Conservation (phyloP, 306 rosid species). For the Acacia confusa region DNA sequence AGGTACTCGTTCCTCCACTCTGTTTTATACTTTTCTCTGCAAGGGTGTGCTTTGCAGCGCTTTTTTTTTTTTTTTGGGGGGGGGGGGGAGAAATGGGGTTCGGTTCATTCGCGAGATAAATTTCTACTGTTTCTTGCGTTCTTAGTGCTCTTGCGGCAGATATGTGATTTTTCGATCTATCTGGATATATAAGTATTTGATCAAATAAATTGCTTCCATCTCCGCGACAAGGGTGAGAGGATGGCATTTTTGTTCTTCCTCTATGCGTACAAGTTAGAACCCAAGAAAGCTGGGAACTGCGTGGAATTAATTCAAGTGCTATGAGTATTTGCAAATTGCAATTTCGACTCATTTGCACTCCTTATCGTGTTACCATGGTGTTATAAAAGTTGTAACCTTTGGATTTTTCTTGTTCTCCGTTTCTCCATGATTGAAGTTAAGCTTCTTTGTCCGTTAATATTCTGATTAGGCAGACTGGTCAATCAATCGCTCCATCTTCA, state of each 20-base stretch:
- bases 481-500: constrained; percentile 47
- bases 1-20: constrained; percentile 45
- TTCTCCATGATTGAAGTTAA: background rate
- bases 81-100: background rate
- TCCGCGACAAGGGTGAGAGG: background rate
- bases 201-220: background rate
- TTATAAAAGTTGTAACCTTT: background rate
- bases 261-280: background rate
- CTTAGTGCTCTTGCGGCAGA: background rate
- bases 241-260: background rate
- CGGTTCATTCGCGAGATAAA: background rate
- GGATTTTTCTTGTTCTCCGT: too few species aligned
- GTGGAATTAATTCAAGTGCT: background rate
- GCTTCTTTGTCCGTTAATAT: constrained; percentile 26
- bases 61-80: background rate
- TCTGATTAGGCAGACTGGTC: constrained; percentile 52
- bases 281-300: background rate
- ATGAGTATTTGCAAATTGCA: background rate
- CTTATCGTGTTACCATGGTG: background rate
- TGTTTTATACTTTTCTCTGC: background rate
- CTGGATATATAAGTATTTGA: background rate
- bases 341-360: background rate
- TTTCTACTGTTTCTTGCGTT: background rate
- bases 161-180: background rate
- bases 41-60: background rate